Evolutionary conservation across 2,329 filamentous ascomycete genomes (phyloP), one percentile per base, ranked within the genome.

Genomic region (Verticillium klebahnii): DNA sequence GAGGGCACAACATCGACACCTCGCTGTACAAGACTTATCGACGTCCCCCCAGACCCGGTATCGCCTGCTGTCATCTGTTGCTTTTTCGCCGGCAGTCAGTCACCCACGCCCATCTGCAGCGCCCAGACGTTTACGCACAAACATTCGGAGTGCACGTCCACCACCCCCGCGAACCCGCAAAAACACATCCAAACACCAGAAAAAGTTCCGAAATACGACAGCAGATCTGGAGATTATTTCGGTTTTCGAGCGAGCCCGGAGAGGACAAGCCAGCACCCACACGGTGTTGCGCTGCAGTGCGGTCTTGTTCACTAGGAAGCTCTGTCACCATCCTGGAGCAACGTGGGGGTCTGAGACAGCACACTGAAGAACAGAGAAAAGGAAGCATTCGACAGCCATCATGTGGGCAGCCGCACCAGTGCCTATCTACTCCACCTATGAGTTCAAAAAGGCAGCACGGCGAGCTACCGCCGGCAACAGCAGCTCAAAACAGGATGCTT

Each of bases 351-450:
- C n/a, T 52, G 45, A 52, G 45, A 52, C 45, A 52, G 45, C 9
- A 45, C 39, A n/a, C 45, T 52, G 45, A 52, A 52, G 45, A 52
- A 52, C 11, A 52, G 45, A 19, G 19, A 52, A 52, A 52, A 52
- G 45, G 45, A 52, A 52, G 45, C 45, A 52, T 52, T 52, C 45
- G 45, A 52, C 45, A 25, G 54, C 54, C 25, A 56, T 56, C 54
- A 56, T 56, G 54, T 56, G 54, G 54, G 40, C 58, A 55, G 23
- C 45, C 45, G 64, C 65, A 58, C 65, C 67, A 60, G 54, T 64
- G 52, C 66, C 67, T 29, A 66, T 67, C 57, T 68, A 67, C 60
- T 67, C 64, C 61, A 61, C 64, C 59, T 65, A 68, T 64, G 61
- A 45, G 29, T 55, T 54, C 32, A 36, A 52, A 25, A 52, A 61